Percentiles rank a stretch among this genome's conserved stretches.
phyloP scores from a whole-genome alignment of 257 asterid genomes.

The Fraxinus excelsior region DNA sequence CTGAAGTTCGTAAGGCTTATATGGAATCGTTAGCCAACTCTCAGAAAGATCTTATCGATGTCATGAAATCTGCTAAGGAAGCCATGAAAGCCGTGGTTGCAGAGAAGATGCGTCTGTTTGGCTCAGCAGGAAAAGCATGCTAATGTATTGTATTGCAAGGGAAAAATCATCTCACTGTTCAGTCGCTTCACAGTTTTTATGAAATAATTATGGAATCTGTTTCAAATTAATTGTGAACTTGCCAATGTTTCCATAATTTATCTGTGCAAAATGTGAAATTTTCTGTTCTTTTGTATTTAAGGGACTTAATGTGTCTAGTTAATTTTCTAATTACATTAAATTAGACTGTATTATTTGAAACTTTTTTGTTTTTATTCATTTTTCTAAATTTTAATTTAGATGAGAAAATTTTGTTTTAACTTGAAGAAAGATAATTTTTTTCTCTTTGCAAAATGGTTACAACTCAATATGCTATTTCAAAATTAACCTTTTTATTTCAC shows the following conservation, averaged over 20 bases:
- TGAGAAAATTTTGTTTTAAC: too few species aligned
- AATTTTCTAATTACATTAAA: background rate
- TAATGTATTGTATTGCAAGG: background rate
- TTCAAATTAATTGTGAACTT: background rate
- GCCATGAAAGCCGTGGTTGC: conserved; percentile 90
- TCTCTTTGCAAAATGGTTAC: too few species aligned
- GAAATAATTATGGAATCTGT: background rate
- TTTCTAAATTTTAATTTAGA: too few species aligned
- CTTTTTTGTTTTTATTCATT: too few species aligned
- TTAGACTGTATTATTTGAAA: too few species aligned
- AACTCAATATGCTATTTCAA: too few species aligned
- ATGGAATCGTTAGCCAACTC: conserved; percentile 54
- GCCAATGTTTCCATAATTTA: background rate
- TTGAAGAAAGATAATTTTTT: too few species aligned
- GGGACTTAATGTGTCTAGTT: background rate
- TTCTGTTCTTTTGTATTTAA: background rate
- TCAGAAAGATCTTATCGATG: conserved; percentile 67
- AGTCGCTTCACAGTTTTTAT: background rate
- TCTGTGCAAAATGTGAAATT: background rate
- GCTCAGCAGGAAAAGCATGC: conserved; percentile 82
- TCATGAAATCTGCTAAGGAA: conserved; percentile 76
- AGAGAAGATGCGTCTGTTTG: conserved; percentile 89
- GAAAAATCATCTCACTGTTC: background rate
- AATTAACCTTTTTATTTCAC: too few species aligned
- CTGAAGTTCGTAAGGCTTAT: conserved; percentile 92